phyloP scores from a whole-genome alignment of 148 eudicot species.

The Rhododendron vialii region DNA sequence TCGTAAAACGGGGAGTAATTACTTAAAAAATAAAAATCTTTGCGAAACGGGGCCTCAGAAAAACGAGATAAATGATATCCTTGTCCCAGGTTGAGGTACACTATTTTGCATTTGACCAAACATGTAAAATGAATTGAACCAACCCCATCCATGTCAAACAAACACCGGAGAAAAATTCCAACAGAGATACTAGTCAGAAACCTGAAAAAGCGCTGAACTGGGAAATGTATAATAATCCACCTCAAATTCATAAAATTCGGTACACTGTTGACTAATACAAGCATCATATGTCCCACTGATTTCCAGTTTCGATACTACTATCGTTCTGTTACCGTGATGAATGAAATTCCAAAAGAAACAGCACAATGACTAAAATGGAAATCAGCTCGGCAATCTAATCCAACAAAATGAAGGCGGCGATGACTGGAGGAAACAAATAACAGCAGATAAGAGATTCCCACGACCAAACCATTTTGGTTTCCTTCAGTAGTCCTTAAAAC shows the following conservation, averaged over 20 bases:
- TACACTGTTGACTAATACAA: background rate
- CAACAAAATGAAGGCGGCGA: background rate
- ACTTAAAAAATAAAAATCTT: no score
- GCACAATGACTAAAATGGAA: background rate
- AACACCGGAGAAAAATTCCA: background rate
- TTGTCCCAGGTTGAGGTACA: background rate
- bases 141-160: background rate
- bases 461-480: background rate
- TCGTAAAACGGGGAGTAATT: no score
- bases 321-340: background rate
- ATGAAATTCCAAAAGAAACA: background rate
- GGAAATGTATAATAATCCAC: background rate
- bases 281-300: background rate
- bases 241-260: background rate
- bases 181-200: background rate
- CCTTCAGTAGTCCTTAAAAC: conserved; percentile 2
- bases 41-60: no score
- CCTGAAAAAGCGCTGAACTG: background rate
- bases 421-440: background rate
- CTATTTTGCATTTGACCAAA: background rate
- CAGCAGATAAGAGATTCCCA: background rate
- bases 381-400: background rate
- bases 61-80: background rate
- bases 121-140: background rate
- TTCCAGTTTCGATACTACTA: background rate